Conservation (phyloP, 768 basidiomycete species). For the Phylloporus sp. region DNA sequence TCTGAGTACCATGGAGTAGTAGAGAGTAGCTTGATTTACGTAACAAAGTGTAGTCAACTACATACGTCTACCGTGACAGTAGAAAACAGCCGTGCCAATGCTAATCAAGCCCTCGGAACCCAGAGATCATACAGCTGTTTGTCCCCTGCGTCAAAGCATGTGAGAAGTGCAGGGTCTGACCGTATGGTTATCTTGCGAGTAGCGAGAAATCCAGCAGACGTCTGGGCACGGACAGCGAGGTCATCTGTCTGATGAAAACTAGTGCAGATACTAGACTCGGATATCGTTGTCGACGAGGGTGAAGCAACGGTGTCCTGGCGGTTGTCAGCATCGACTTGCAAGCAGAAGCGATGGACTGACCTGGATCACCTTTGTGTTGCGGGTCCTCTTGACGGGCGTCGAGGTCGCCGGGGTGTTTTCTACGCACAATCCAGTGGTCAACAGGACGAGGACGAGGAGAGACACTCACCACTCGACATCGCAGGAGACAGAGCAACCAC, state of each 20-base stretch:
- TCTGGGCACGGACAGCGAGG: slow-evolving; percentile 15
- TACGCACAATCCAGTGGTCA: not conserved
- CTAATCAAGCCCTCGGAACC: slow-evolving; percentile 43
- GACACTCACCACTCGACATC: slow-evolving; percentile 16
- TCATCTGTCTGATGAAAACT: slow-evolving; percentile 19
- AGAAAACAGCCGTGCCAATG: not conserved
- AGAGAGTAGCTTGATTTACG: slow-evolving; percentile 15
- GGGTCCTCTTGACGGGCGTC: slow-evolving; percentile 16
- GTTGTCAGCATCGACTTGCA: not conserved
- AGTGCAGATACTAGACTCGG: slow-evolving; percentile 24
- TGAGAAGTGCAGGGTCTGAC: slow-evolving; percentile 61
- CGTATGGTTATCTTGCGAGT: slow-evolving; percentile 47
- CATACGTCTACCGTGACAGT: not conserved
- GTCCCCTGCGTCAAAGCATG: slow-evolving; percentile 74
- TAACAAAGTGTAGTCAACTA: not conserved
- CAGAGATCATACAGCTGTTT: slow-evolving; percentile 76
- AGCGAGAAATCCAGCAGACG: slow-evolving; percentile 23
- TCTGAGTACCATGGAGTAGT: slow-evolving; percentile 38
- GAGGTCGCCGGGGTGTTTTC: slow-evolving; percentile 2
- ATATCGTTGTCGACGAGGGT: slow-evolving; percentile 32
- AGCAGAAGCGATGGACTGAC: slow-evolving; percentile 5
- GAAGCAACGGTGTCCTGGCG: slow-evolving; percentile 18
- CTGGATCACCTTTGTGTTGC: slow-evolving; percentile 8
- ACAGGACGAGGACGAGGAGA: not conserved
- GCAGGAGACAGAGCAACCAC: not conserved